phyloP scores from a whole-genome alignment of 140 eudicot genomes.

The Oenanthe javanica region DNA sequence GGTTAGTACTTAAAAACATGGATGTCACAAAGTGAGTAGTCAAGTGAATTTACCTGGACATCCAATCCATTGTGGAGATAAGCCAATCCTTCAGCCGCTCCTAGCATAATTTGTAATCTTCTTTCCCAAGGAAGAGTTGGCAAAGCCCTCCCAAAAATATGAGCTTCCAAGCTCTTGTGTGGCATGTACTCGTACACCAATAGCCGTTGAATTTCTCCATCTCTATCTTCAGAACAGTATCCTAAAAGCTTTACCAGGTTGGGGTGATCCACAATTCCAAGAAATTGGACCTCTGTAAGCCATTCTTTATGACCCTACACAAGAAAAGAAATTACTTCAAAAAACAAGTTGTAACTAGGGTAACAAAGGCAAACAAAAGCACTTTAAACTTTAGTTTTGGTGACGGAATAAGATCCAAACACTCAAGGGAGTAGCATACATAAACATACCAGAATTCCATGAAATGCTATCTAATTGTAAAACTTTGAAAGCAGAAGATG shows the following conservation, averaged over 20 bases:
- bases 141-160: slow-evolving; percentile 51
- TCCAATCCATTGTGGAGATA: slow-evolving; percentile 78
- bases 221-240: slow-evolving; percentile 78
- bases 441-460: neutral
- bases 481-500: neutral
- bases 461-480: neutral
- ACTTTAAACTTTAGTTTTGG: neutral
- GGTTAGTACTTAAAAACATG: neutral
- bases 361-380: neutral
- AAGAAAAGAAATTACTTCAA: slow-evolving; percentile 4
- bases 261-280: slow-evolving; percentile 79
- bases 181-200: slow-evolving; percentile 87
- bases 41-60: slow-evolving; percentile 44
- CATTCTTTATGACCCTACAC: slow-evolving; percentile 95
- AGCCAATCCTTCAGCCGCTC: slow-evolving; percentile 88
- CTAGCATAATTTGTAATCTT: slow-evolving; percentile 67
- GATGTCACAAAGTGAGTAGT: neutral
- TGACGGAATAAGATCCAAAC: neutral
- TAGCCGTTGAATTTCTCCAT: slow-evolving; percentile 73
- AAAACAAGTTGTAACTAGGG: neutral
- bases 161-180: slow-evolving; percentile 75
- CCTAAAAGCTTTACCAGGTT: slow-evolving; percentile 93
- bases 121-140: slow-evolving; percentile 67
- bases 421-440: neutral
- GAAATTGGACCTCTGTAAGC: slow-evolving; percentile 91